Evolutionary conservation across 73 alveolate species (phyloP).

Genomic region (Halteria grandinella): DNA sequence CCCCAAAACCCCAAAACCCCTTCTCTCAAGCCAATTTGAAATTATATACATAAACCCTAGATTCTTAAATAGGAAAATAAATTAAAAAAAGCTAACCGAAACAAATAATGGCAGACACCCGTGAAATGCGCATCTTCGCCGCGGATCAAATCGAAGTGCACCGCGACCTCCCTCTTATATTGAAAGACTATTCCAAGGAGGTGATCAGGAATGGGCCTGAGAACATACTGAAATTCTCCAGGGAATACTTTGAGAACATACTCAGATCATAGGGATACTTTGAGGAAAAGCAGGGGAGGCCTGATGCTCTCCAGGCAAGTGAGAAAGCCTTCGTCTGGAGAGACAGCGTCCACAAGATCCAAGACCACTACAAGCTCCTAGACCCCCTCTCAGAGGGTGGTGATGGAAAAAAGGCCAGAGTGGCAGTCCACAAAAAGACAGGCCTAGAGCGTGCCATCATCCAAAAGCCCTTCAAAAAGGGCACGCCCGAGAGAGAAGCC

Average conservation of each 20-base stretch:
- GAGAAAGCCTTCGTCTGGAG: constrained; percentile 39
- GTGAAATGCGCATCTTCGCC: constrained; percentile 38
- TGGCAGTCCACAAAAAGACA: constrained; percentile 30
- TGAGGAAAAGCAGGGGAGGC: constrained; percentile 44
- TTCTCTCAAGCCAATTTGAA: neutral
- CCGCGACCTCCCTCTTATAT: constrained; percentile 61
- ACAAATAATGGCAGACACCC: constrained; percentile 7
- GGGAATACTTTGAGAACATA: constrained; percentile 45
- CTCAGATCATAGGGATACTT: constrained; percentile 32
- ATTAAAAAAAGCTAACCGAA: too few relatives aligned
- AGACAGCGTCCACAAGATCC: constrained; percentile 31
- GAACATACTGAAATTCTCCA: constrained; percentile 60
- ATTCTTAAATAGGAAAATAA: too few relatives aligned
- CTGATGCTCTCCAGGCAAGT: constrained; percentile 39
- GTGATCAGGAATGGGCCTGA: constrained; percentile 56
- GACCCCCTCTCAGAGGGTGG: constrained; percentile 21
- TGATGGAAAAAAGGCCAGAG: constrained; percentile 40
- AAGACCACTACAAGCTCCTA: constrained; percentile 14
- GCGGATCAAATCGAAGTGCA: constrained; percentile 26
- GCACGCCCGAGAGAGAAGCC: constrained; percentile 23
- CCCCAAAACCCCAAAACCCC: constrained; percentile 21
- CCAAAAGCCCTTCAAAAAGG: constrained; percentile 22
- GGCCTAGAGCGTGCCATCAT: constrained; percentile 41
- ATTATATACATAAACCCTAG: too few relatives aligned
- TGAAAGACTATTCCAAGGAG: constrained; percentile 71